Evolutionary conservation across 352 stramenopile genomes (phyloP), one percentile per base, ranked within the genome.

Genomic region (Pythium pyrilobum): DNA sequence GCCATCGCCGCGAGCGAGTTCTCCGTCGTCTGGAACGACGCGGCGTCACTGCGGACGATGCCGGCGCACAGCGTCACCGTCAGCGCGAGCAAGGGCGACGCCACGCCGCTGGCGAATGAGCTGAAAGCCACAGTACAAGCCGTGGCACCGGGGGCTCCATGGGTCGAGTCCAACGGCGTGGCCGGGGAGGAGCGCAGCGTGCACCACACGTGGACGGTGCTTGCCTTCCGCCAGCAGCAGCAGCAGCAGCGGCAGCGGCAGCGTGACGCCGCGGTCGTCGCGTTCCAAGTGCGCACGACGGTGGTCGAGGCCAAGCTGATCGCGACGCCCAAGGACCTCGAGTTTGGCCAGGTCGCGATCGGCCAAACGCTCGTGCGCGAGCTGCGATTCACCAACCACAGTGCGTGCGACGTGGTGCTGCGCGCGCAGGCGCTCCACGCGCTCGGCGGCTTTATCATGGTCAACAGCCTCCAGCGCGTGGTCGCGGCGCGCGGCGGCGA

Each of bases 291-390:
- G 1, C 65, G 59, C 5, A 92, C 84, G 3, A 87, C 84, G 3
- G 71, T 72, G 0, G 62, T 91, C 27, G 71, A 87, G 9, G 56
- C 77, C 0, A 59, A 72, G 36, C 48, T 97, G 9, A 59, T 66
- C 0, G 37, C 72, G 3, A 83, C 77, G 9, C 62, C 71, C 0
- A 56, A 68, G 0, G 54, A 52, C 1, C 52, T 97, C 13, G 65
- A 82, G 29, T 97, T 96, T 60, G 86, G 81, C 9, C 86, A 96
- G 45, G 79, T 97, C 6, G 85, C 89, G 20, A 89, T 97, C 13
- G 87, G 86, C 2, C 80, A 89, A 45, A 66, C 62, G 6, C 64
- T 81, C 10, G 42, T 79, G 0, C 64, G 75, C 5, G 70, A 87
- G 18, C 45, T 96, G n/a, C 63, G 51, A 18, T 49, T 96, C 8